phyloP scores from a whole-genome alignment of 129 eudicot genomes.

The Smallanthus sonchifolius region DNA sequence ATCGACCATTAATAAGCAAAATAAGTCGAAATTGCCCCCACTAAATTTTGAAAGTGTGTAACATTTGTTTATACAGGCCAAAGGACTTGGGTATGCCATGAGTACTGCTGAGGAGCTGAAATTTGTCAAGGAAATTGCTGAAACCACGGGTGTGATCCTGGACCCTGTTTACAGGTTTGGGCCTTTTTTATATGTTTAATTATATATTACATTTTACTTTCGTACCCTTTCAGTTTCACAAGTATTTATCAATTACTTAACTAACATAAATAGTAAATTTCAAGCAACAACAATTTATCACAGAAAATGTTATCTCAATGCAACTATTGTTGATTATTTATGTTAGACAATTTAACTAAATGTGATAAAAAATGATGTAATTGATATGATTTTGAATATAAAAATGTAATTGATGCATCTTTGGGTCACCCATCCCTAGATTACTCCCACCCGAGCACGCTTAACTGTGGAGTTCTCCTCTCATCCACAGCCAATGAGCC shows the following conservation, averaged over 20 bases:
- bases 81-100: conserved; percentile 93
- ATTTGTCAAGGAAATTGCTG: conserved; percentile 81
- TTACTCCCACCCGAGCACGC: no score
- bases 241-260: neutral
- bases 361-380: neutral
- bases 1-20: neutral
- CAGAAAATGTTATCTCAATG: neutral
- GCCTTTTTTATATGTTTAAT: conserved; percentile 3
- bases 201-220: neutral
- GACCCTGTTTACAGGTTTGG: conserved; percentile 96
- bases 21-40: neutral
- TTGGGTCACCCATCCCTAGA: no score
- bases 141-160: conserved; percentile 77
- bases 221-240: neutral
- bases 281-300: neutral
- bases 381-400: neutral
- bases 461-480: no score
- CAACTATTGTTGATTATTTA: neutral
- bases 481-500: no score
- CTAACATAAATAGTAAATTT: neutral
- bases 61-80: conserved; percentile 50
- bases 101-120: conserved; percentile 78
- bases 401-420: no score
- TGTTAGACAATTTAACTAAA: neutral
- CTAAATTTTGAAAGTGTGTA: neutral